These are phyloP conservation scores for Avena insularis DNA, from an alignment of 176 grass and related monocot genomes.

Conservation along the genomic window DNA sequence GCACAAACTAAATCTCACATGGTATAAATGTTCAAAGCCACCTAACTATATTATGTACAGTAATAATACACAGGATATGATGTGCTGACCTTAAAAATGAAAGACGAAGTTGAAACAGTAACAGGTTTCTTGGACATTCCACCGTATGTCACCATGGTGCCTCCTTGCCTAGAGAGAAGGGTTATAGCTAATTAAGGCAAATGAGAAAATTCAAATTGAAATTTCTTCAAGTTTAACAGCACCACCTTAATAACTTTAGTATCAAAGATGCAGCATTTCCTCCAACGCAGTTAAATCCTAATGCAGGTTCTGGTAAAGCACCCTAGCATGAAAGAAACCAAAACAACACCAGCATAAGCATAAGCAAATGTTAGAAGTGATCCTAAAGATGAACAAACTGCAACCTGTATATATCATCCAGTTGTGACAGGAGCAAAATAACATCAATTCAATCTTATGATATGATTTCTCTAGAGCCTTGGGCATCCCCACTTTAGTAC, in stretches of 20 bases:
- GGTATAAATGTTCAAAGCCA: neutral
- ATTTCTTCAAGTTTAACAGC: neutral
- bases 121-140: conserved; percentile 98
- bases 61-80: conserved; percentile 4
- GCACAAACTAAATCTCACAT: conserved; percentile 1
- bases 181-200: neutral
- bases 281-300: conserved; percentile 97
- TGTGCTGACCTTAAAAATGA: conserved; percentile 90
- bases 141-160: conserved; percentile 97
- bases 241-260: conserved; percentile 82
- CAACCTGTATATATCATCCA: neutral
- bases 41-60: neutral
- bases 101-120: conserved; percentile 82
- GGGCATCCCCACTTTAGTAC: neutral
- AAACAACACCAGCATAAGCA: conserved; percentile 15
- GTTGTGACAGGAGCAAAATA: neutral
- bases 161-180: conserved; percentile 65
- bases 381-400: conserved; percentile 24
- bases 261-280: conserved; percentile 80
- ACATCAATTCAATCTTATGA: neutral
- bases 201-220: neutral
- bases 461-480: neutral
- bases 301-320: conserved; percentile 75
- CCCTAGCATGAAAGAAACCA: conserved; percentile 55
- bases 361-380: conserved; percentile 23